These are phyloP conservation scores for Stenocarpella maydis DNA, from an alignment of 2,329 filamentous ascomycete species.

Conservation along the genomic window DNA sequence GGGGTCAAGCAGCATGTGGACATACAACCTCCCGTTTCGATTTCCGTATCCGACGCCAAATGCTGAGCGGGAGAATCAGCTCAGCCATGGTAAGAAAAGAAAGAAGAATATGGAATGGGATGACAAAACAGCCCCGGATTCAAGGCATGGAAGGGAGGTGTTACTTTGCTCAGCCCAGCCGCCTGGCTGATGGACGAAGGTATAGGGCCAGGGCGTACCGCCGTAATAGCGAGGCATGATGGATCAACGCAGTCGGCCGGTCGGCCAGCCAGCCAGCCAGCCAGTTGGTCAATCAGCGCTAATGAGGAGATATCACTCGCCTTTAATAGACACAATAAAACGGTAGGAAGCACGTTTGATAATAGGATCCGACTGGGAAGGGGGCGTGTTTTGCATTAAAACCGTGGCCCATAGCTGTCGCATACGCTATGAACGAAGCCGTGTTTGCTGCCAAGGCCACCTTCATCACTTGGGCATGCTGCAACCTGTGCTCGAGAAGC, in stretches of 20 bases:
- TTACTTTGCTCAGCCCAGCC: slow-evolving; percentile 32
- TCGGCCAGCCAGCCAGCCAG: too few relatives aligned
- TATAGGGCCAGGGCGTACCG: slow-evolving; percentile 26
- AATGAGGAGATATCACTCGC: neutral
- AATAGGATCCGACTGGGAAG: neutral
- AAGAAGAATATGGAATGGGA: too few relatives aligned
- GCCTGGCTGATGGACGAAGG: slow-evolving; percentile 29
- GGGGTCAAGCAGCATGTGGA: neutral
- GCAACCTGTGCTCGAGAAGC: neutral
- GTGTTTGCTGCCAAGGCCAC: slow-evolving; percentile 28
- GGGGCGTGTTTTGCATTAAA: neutral
- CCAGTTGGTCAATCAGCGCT: too few relatives aligned
- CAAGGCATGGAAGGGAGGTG: neutral
- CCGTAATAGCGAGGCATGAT: slow-evolving; percentile 26
- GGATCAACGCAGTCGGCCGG: neutral
- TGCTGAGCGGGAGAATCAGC: slow-evolving; percentile 1
- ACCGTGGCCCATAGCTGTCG: neutral
- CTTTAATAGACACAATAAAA: neutral
- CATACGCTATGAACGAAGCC: neutral
- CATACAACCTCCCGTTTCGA: slow-evolving; percentile 14
- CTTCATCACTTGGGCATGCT: neutral
- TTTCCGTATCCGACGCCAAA: slow-evolving; percentile 23
- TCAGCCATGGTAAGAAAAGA: neutral
- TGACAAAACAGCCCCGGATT: too few relatives aligned
- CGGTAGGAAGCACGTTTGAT: neutral